Evolutionary conservation across 2,329 filamentous ascomycete genomes (phyloP), one percentile per base, ranked within the genome.

Genomic region (Penicillium sumatraense): DNA sequence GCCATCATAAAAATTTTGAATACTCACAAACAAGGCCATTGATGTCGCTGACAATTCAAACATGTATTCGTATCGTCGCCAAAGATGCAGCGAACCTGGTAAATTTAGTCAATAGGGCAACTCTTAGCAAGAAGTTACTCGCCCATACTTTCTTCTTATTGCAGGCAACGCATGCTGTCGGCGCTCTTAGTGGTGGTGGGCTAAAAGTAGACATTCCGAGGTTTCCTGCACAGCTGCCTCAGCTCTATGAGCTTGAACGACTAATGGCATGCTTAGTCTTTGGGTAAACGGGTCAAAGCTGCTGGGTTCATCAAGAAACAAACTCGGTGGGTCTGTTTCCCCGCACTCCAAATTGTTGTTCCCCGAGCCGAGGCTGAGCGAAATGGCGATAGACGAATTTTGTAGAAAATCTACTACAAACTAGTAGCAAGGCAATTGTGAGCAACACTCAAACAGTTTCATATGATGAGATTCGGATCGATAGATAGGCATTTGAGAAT

Each of bases 111-210:
- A 54, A 42, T 20, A 33, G 21, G 13, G 20, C 9, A 14, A 9
- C 18, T 33, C 3, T 20, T n/a, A 5, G 11, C 23, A 2, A 3
- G 16, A 5, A 8, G n/a, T 36, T 20, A 26, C 11, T 35, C 9
- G 27, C 33, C 38, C 58, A 42, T 58, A 59, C 58, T 62, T 70
- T 71, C 46, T 69, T 71, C 53, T 66, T 68, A 54, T 71, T 71
- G 38, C 68, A 70, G 14, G 64, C 65, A 14, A 68, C 58, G 54
- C 68, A 71, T 9, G 68, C 68, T 16, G 60, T 64, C n/a, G 67
- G 61, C 42, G 67, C 67, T 14, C 67, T 61, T 7, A 69, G 49
- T 53, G 61, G 64, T 9, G 65, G 63, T n/a, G 64, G 67, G 29
- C 58, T 65, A 23, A 60, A 58, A 10, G 40, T 24, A 13, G 29